Conservation (phyloP, 495 filamentous ascomycete genomes). For the Penicillium crystallinum region DNA sequence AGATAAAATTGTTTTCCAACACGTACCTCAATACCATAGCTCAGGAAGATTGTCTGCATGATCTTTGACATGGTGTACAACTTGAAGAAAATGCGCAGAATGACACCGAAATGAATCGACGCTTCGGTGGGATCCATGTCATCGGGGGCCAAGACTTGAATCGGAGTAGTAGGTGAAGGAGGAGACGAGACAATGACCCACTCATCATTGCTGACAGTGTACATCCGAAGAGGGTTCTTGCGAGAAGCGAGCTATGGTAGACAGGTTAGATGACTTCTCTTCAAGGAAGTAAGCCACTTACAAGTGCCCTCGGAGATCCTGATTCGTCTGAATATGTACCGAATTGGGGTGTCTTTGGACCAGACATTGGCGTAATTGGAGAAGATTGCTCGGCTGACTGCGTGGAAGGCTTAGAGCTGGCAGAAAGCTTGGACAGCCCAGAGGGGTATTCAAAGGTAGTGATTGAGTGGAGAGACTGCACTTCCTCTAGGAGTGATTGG, state of each 20-base stretch:
- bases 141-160: slow-evolving; percentile 16
- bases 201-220: slow-evolving; percentile 31
- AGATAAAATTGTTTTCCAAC: not conserved
- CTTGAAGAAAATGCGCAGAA: slow-evolving; percentile 24
- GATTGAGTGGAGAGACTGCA: not conserved
- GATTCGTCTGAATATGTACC: not conserved
- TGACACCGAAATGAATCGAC: slow-evolving; percentile 15
- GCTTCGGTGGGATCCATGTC: slow-evolving; percentile 13
- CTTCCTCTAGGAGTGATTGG: slow-evolving; percentile 16
- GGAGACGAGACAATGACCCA: slow-evolving; percentile 21
- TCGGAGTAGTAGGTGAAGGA: slow-evolving; percentile 4
- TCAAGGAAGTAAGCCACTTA: not conserved
- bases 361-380: not conserved
- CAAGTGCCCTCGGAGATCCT: not conserved
- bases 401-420: not conserved
- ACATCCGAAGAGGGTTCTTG: slow-evolving; percentile 21
- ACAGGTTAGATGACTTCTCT: not conserved
- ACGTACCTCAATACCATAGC: slow-evolving; percentile 33
- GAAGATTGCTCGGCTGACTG: not conserved
- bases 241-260: slow-evolving; percentile 19
- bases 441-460: not conserved
- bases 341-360: not conserved
- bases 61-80: slow-evolving; percentile 39
- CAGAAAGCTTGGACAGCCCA: not conserved
- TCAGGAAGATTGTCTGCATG: slow-evolving; percentile 25